phyloP scores from a whole-genome alignment of 1,284 basidiomycete genomes.

The Gastroboletus turbinatus region DNA sequence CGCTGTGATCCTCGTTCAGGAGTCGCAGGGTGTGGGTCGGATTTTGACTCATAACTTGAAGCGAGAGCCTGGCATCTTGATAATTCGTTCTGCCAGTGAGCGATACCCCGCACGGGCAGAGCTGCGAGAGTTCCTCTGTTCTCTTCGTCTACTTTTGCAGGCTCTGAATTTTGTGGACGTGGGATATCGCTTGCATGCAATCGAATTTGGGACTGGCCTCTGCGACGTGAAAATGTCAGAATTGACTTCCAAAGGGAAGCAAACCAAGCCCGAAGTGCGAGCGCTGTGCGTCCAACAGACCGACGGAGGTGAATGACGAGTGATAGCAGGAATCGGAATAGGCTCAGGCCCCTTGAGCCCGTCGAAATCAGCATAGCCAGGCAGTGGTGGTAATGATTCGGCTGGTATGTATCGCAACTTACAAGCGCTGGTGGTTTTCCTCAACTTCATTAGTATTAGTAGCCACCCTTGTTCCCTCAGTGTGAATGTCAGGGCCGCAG shows the following conservation, averaged over 20 bases:
- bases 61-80: neutral
- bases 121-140: neutral
- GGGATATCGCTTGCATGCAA: neutral
- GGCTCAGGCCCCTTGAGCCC: neutral
- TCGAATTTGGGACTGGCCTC: neutral
- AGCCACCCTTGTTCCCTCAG: no score
- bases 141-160: neutral
- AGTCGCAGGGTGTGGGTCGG: slow-evolving; percentile 4
- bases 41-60: neutral
- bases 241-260: slow-evolving; percentile 9
- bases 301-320: slow-evolving; percentile 6
- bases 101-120: neutral
- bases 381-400: no score
- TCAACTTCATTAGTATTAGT: no score
- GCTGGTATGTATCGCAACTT: no score
- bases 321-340: slow-evolving; percentile 7
- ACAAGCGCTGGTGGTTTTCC: no score
- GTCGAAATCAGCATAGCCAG: slow-evolving; percentile 1
- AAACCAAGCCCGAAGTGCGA: neutral
- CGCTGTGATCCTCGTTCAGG: slow-evolving; percentile 16
- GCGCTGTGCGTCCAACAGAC: slow-evolving; percentile 1
- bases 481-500: no score
- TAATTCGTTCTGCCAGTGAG: neutral
- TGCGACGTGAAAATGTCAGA: neutral
- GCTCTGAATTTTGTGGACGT: neutral